Evolutionary conservation across 1,284 basidiomycete genomes (phyloP).

Genomic region (Trichosporon inkin): DNA sequence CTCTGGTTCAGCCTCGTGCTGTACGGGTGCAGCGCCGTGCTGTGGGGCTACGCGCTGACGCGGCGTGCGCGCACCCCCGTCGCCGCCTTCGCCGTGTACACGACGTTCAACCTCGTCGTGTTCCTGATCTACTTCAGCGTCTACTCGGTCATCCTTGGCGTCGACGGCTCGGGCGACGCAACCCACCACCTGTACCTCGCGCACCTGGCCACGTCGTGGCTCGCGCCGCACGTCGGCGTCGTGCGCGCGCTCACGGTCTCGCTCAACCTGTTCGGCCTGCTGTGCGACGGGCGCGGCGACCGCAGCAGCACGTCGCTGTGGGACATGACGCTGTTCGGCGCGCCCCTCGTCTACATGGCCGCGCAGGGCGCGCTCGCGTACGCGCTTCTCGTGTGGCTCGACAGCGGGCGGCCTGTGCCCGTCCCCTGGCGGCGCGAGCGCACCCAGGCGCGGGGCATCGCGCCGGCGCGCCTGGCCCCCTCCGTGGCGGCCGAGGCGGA

Average conservation of each 20-base stretch:
- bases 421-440: constrained; percentile 31
- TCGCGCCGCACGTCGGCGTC: constrained; percentile 56
- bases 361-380: constrained; percentile 58
- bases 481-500: constrained; percentile 59
- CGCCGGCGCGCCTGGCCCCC: background rate
- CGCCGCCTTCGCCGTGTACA: constrained; percentile 67
- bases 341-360: constrained; percentile 70
- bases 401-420: constrained; percentile 56
- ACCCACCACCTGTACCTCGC: constrained; percentile 59
- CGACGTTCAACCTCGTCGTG: constrained; percentile 69
- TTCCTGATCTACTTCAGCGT: constrained; percentile 55
- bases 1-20: constrained; percentile 63
- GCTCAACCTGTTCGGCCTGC: constrained; percentile 69
- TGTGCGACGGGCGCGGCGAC: constrained; percentile 60
- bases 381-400: constrained; percentile 59
- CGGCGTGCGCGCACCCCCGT: constrained; percentile 63
- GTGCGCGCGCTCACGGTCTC: constrained; percentile 64
- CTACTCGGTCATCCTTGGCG: constrained; percentile 12
- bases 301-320: constrained; percentile 56
- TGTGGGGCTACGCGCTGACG: constrained; percentile 66
- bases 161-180: constrained; percentile 56
- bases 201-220: constrained; percentile 62
- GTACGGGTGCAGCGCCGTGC: constrained; percentile 64
- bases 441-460: background rate
- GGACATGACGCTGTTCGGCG: constrained; percentile 62